Percentiles rank a stretch among this genome's conserved stretches.
Evolutionary conservation across 2,329 filamentous ascomycete genomes (phyloP).

Genomic region (Fusarium nematophilum): DNA sequence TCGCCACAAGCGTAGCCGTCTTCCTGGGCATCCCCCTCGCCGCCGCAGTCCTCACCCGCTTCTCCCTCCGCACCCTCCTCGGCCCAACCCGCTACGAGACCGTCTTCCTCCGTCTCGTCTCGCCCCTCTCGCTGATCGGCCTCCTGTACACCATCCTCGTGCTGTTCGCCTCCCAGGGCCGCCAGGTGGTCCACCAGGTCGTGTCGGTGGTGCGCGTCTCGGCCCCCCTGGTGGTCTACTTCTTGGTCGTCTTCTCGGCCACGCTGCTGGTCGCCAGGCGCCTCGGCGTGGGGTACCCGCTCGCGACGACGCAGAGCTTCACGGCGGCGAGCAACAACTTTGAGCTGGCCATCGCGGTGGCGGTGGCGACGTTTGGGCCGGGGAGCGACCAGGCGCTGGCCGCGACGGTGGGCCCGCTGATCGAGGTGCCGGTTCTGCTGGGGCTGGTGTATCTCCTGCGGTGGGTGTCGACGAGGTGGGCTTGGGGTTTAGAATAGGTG

Average conservation of each 20-base stretch:
- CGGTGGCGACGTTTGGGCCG: conserved; percentile 82
- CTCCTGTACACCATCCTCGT: conserved; percentile 89
- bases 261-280: conserved; percentile 72
- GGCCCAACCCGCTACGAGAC: conserved; percentile 72
- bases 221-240: conserved; percentile 85
- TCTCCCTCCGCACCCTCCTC: conserved; percentile 66
- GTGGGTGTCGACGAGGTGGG: conserved; percentile 65
- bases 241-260: conserved; percentile 76
- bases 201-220: conserved; percentile 84
- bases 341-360: conserved; percentile 89
- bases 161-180: conserved; percentile 85
- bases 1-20: conserved; percentile 83
- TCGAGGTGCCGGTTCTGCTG: conserved; percentile 87
- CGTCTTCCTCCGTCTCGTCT: conserved; percentile 75
- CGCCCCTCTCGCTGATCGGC: conserved; percentile 83
- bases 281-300: conserved; percentile 79
- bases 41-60: conserved; percentile 81
- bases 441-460: conserved; percentile 80
- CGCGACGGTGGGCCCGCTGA: conserved; percentile 83
- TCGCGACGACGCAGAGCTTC: conserved; percentile 83
- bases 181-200: conserved; percentile 82
- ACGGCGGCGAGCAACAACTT: conserved; percentile 95
- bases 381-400: conserved; percentile 84
- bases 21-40: conserved; percentile 88
- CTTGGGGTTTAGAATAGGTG: conserved; percentile 26